phyloP scores from a whole-genome alignment of 2,329 filamentous ascomycete genomes.

The Epichloe aotearoae region DNA sequence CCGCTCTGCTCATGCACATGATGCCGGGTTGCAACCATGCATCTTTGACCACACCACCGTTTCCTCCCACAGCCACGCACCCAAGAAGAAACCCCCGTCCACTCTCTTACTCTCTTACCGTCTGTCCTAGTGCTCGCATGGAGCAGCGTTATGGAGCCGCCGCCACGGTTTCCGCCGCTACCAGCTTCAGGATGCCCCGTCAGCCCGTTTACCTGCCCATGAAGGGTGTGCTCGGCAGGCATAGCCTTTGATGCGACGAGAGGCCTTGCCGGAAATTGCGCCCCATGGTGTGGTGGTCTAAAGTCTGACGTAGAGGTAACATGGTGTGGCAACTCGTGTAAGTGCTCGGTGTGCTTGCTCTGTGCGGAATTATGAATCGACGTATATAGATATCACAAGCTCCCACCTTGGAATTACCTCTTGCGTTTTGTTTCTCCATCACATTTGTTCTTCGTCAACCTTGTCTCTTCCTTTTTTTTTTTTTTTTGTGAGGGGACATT shows the following conservation, averaged over 20 bases:
- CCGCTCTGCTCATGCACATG: not conserved
- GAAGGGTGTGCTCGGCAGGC: not conserved
- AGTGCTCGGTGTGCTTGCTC: not conserved
- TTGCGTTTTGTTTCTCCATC: not conserved
- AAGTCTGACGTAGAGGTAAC: not conserved
- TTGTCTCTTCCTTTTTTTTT: slow-evolving; percentile 4
- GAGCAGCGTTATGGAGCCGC: not conserved
- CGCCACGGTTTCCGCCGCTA: not conserved
- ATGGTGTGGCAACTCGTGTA: not conserved
- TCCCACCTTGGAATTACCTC: not conserved
- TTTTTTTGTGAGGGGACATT: slow-evolving; percentile 6
- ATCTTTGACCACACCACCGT: slow-evolving; percentile 1
- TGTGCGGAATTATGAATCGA: not conserved
- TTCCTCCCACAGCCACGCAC: not conserved
- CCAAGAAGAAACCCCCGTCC: not conserved
- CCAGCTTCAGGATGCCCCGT: not conserved
- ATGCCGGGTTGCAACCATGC: not conserved
- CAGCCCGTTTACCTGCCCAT: not conserved
- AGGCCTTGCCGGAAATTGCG: not conserved
- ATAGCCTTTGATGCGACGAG: not conserved
- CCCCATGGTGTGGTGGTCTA: not conserved
- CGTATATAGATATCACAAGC: slow-evolving; percentile 4
- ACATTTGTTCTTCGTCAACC: not conserved
- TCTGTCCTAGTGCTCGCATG: not conserved
- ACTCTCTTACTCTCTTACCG: not conserved